Conservation (phyloP, 768 basidiomycete genomes). For the Xanthoconium stramineum region DNA sequence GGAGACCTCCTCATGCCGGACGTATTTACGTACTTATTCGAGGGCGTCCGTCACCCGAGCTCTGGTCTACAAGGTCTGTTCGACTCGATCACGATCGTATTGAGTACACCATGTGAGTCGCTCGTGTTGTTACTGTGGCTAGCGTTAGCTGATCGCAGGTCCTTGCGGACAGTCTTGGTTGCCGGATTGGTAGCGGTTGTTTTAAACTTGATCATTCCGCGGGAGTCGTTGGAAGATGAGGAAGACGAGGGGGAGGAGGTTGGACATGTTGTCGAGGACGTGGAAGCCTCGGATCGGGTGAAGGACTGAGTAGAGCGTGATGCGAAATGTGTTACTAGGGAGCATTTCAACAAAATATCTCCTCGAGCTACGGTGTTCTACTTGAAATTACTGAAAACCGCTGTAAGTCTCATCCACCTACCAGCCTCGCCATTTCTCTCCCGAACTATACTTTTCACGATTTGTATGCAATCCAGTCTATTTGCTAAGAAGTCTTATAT, state of each 20-base stretch:
- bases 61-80: conserved; percentile 66
- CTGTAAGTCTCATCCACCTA: too few relatives aligned
- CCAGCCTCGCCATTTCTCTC: too few relatives aligned
- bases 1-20: conserved; percentile 66
- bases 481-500: too few relatives aligned
- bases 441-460: too few relatives aligned
- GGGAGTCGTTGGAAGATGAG: conserved; percentile 22
- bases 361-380: too few relatives aligned
- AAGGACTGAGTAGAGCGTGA: not conserved
- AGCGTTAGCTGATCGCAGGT: not conserved
- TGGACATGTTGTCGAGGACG: conserved; percentile 23
- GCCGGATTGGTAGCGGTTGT: conserved; percentile 56
- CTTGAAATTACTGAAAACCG: too few relatives aligned
- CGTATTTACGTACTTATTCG: conserved; percentile 69
- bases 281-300: conserved; percentile 15
- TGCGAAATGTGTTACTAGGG: too few relatives aligned
- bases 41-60: conserved; percentile 50
- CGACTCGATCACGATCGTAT: conserved; percentile 73
- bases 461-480: too few relatives aligned
- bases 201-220: conserved; percentile 57
- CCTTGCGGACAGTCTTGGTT: conserved; percentile 42
- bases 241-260: conserved; percentile 18
- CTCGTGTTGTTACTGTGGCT: not conserved
- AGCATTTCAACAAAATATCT: too few relatives aligned
- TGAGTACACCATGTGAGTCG: conserved; percentile 76